phyloP scores from a whole-genome alignment of 345 rosid genomes.

The Aquilaria yunnanensis region DNA sequence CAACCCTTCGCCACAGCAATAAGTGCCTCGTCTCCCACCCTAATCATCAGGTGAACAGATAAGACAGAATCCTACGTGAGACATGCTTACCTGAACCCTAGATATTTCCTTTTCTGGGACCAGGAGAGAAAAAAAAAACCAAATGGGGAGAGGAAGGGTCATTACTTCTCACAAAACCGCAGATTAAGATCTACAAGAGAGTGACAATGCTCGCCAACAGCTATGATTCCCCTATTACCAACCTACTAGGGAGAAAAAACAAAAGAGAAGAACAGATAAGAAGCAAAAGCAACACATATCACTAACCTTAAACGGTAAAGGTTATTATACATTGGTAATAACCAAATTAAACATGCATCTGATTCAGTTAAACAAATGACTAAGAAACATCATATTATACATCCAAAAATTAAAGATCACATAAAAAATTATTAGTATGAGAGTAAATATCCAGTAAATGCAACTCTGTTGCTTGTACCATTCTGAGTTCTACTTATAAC shows the following conservation, averaged over 20 bases:
- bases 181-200: conserved; percentile 79
- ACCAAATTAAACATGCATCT: too few relatives aligned
- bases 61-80: background rate
- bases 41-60: conserved; percentile 11
- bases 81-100: background rate
- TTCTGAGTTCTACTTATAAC: too few relatives aligned
- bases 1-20: conserved; percentile 72
- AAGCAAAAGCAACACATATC: background rate
- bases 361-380: too few relatives aligned
- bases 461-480: too few relatives aligned
- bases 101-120: background rate
- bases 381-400: too few relatives aligned
- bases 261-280: background rate
- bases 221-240: conserved; percentile 76
- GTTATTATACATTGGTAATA: too few relatives aligned
- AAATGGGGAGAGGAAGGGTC: background rate
- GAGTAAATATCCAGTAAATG: too few relatives aligned
- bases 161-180: conserved; percentile 80
- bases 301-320: too few relatives aligned
- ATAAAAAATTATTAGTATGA: too few relatives aligned
- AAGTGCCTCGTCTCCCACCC: conserved; percentile 85
- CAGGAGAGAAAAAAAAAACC: background rate
- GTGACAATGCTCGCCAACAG: conserved; percentile 72
- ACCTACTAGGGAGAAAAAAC: conserved; percentile 31
- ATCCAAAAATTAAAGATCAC: too few relatives aligned